Evolutionary conservation across 2,329 filamentous ascomycete genomes (phyloP).

Genomic region (Septoria petroselini): DNA sequence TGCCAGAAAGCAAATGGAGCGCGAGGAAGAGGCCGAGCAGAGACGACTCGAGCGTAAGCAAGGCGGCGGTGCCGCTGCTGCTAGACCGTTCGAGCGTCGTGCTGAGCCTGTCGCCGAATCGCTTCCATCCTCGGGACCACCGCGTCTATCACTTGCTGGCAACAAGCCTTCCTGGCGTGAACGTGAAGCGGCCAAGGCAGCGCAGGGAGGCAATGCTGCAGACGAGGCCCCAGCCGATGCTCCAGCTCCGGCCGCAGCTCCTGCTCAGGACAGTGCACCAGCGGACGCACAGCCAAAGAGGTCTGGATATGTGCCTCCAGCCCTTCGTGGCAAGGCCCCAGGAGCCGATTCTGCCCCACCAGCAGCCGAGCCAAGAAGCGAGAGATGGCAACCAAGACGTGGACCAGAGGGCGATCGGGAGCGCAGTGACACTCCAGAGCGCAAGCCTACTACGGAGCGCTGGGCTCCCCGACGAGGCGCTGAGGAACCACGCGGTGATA

Average conservation of each 20-base stretch:
- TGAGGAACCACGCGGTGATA: conserved; percentile 15
- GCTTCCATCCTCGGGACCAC: conserved; percentile 53
- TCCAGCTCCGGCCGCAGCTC: conserved; percentile 29
- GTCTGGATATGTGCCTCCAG: conserved; percentile 48
- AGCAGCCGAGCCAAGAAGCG: conserved; percentile 28
- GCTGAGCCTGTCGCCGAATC: conserved; percentile 42
- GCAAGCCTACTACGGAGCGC: conserved; percentile 17
- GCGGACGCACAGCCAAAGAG: conserved; percentile 42
- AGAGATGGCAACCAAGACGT: conserved; percentile 26
- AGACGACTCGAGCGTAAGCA: conserved; percentile 62
- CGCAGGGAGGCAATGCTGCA: conserved; percentile 26
- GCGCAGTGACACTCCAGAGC: conserved; percentile 16
- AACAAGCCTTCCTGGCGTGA: conserved; percentile 69
- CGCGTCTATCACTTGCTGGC: conserved; percentile 57
- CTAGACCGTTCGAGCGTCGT: conserved; percentile 28
- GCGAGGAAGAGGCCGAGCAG: conserved; percentile 85
- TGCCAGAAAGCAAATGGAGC: conserved; percentile 42
- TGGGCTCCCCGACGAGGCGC: conserved; percentile 24
- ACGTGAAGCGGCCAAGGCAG: conserved; percentile 57
- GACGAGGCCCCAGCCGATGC: conserved; percentile 29
- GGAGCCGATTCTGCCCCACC: conserved; percentile 32
- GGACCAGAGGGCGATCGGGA: conserved; percentile 25
- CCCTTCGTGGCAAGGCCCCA: conserved; percentile 39
- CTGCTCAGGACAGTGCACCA: conserved; percentile 37
- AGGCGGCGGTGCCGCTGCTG: conserved; percentile 38